These are phyloP conservation scores for Boletus semigastroideus DNA, from an alignment of 1,284 basidiomycete genomes.

Conservation along the genomic window DNA sequence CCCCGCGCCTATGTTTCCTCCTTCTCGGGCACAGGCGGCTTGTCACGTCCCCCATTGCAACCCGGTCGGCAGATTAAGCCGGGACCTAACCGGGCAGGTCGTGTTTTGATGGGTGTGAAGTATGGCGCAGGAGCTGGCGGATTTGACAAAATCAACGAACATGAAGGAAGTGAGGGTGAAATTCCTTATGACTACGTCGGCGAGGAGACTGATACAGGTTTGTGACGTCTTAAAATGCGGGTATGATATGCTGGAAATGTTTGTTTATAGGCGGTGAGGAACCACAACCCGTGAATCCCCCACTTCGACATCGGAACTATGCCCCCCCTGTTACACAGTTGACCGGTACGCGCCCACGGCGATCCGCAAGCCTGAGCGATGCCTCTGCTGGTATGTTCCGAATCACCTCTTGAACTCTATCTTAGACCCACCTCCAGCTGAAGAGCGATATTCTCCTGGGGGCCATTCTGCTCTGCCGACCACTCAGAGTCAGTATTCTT, in stretches of 20 bases:
- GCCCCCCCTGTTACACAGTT: constrained; percentile 21
- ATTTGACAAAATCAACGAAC: constrained; percentile 37
- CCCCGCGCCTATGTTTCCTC: constrained; percentile 33
- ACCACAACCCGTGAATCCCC: constrained; percentile 25
- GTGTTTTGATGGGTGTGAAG: constrained; percentile 36
- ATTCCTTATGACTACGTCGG: constrained; percentile 25
- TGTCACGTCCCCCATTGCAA: constrained; percentile 32
- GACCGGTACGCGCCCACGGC: constrained; percentile 47
- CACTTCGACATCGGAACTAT: constrained; percentile 29
- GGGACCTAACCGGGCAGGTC: constrained; percentile 36
- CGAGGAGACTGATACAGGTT: constrained; percentile 36
- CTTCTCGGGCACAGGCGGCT: constrained; percentile 15
- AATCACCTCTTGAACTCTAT: constrained; percentile 4
- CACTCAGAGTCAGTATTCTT: constrained; percentile 37
- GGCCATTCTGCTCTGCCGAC: constrained; percentile 32
- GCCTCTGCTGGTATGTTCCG: constrained; percentile 42
- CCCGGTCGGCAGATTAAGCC: constrained; percentile 37
- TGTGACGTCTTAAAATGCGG: constrained; percentile 13
- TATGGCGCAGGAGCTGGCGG: constrained; percentile 27
- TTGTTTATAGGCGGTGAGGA: constrained; percentile 27
- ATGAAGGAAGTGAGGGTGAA: constrained; percentile 35
- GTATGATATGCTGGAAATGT: not conserved
- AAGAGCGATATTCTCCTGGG: constrained; percentile 31
- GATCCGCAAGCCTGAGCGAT: constrained; percentile 71
- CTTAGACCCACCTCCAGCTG: constrained; percentile 19